phyloP scores from a whole-genome alignment of 768 basidiomycete species.

The Tulasnella sp. region DNA sequence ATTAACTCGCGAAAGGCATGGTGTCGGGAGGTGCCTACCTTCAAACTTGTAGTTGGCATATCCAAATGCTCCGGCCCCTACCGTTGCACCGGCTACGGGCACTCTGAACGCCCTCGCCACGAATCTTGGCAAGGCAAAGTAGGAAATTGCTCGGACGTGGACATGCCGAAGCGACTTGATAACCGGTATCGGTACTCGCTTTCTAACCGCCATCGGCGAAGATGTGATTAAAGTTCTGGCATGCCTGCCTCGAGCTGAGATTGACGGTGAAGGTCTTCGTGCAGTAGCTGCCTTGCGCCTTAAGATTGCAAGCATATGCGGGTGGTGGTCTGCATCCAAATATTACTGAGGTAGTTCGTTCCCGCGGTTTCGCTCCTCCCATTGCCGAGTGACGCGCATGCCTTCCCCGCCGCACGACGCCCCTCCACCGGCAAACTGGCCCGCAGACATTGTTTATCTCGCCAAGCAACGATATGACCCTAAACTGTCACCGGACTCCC shows the following conservation, averaged over 20 bases:
- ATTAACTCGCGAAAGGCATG: conserved; percentile 9
- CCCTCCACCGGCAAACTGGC: conserved; percentile 44
- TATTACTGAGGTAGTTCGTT: not conserved
- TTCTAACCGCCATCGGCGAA: not conserved
- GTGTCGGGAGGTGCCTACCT: conserved; percentile 44
- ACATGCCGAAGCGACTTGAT: conserved; percentile 46
- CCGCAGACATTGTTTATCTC: conserved; percentile 49
- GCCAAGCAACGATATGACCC: conserved; percentile 45
- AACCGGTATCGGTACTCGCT: not conserved
- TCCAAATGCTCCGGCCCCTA: conserved; percentile 84
- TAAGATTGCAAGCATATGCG: conserved; percentile 6
- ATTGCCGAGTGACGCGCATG: not conserved
- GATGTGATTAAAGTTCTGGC: conserved; percentile 3
- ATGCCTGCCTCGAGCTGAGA: not conserved
- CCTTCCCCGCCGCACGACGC: conserved; percentile 1
- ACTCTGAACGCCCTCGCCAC: conserved; percentile 81
- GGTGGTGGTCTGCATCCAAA: conserved; percentile 17
- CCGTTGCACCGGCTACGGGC: conserved; percentile 78
- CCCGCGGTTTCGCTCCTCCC: not conserved
- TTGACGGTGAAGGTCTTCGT: not conserved
- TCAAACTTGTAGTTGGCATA: conserved; percentile 98
- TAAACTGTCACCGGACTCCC: conserved; percentile 46
- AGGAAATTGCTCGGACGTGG: conserved; percentile 71
- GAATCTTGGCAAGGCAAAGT: conserved; percentile 81
- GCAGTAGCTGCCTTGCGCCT: conserved; percentile 10